Evolutionary conservation across 148 eudicot genomes (phyloP), one percentile per base, ranked within the genome.

Genomic region (Rhododendron henanense): DNA sequence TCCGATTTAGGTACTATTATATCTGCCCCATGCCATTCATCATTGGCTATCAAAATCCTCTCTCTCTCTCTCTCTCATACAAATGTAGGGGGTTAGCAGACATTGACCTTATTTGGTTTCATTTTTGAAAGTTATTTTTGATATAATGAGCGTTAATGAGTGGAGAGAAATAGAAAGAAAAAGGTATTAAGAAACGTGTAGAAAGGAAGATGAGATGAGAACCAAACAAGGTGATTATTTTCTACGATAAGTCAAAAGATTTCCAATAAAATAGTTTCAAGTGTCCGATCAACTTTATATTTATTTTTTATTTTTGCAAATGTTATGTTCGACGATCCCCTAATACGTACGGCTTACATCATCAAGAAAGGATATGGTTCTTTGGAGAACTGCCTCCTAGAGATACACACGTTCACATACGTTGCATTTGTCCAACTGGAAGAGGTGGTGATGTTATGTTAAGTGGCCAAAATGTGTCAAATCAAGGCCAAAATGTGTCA

Each of bases 401-500:
- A 19, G 6, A 59, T 2, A 3, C 3, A 59, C 61, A 21, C 21
- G 21, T 59, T 57, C 44, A 14, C 2, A 35, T 37, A 15, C 78
- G 9, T 39, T 41, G n/a, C 80, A 39, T 4, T 45, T 79, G 81
- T 47, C 7, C 37, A 11, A 48, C 25, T 79, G 35, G 31, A 23
- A 0, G 11, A 50, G 82, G n/a, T 14, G 51, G 21, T 39, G 50
- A 81, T 55, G 71, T 39, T 39, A 8, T 8, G 48, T 13, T 19
- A 59, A 59, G 33, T 23, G 50, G 84, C 33, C 84, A 39, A 82
- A 84, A 31, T 75, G 73, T 84, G 86, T 53, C 86, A 84, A 76
- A 84, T 84, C 47, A 10, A 74, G 50, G 84, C 33, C 84, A 39
- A 82, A 84, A 31, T 75, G 73, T 84, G 86, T 53, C 86, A 84